These are phyloP conservation scores for Sporisorium scitamineum DNA, from an alignment of 1,284 basidiomycete species.

Conservation along the genomic window DNA sequence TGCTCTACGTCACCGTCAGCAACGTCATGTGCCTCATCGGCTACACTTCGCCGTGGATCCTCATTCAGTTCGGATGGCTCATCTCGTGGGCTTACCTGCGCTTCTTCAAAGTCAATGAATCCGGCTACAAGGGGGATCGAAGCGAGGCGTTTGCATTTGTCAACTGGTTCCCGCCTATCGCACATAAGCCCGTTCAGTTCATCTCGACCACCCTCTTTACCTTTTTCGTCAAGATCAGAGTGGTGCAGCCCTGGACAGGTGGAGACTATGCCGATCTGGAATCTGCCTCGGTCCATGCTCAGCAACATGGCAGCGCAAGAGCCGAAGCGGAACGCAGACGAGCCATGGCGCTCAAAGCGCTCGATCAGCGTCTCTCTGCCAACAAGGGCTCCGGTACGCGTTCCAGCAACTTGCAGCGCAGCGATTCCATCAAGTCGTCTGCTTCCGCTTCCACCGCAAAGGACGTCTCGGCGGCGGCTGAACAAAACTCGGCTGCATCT, in stretches of 20 bases:
- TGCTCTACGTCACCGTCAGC: constrained; percentile 90
- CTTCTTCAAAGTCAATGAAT: constrained; percentile 88
- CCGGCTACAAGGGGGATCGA: constrained; percentile 79
- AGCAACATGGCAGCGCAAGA: constrained; percentile 40
- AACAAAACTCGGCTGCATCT: constrained; percentile 1
- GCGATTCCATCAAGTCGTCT: constrained; percentile 31
- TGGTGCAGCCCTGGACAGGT: constrained; percentile 76
- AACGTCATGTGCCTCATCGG: constrained; percentile 88
- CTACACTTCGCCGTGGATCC: constrained; percentile 91
- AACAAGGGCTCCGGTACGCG: constrained; percentile 36
- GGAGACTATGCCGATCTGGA: constrained; percentile 52
- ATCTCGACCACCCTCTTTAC: constrained; percentile 79
- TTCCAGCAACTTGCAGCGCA: constrained; percentile 24
- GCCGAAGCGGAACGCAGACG: constrained; percentile 71
- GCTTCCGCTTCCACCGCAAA: constrained; percentile 17
- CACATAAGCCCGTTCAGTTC: constrained; percentile 75
- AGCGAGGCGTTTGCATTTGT: constrained; percentile 97
- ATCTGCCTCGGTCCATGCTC: constrained; percentile 77
- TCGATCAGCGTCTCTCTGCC: constrained; percentile 86
- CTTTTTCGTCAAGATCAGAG: constrained; percentile 75
- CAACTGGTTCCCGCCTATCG: constrained; percentile 93
- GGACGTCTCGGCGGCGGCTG: constrained; percentile 5
- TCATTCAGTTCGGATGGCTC: constrained; percentile 96
- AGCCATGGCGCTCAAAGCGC: constrained; percentile 91
- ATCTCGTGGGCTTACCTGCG: constrained; percentile 93